Base-by-base conservation (phyloP, 2,329 filamentous ascomycete genomes). In the Claviceps maximensis region DNA sequence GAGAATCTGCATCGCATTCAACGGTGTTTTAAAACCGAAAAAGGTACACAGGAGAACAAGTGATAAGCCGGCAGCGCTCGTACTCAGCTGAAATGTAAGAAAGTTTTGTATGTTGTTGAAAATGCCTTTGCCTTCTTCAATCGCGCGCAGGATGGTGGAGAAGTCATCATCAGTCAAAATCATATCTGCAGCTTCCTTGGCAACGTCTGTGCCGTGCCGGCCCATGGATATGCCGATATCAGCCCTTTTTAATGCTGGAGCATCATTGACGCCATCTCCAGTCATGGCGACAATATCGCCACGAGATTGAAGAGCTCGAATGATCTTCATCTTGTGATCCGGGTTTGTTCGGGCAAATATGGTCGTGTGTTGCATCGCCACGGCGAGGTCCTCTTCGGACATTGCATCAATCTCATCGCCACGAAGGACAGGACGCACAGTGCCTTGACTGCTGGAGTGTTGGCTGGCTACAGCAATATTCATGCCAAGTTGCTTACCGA, bases 81-180 rank as follows among this genome's bases (percentile, higher is more conserved):
- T 98, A 69, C 90, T 96, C 54, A 98, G 79, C 72, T 98, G 94
- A 71, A 98, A 98, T 0, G 93, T 97, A 58, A 98, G 78, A 71
- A 98, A 98, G 69, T 98, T 98, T 66, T 98, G 93, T 59, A 98
- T 97, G 68, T 98, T 98, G 78, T 93, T 95, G 71, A 98, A 98
- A 60, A 98, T 98, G 53, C 90, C 93, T 69, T 98, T 98, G 69
- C 93, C 94, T 72, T 98, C 93, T 68, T 98, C 93, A 57, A 98
- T 98, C 31, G 93, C 93, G 55, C 84, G 87, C 12, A 98, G 77
- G 57, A 98, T 98, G 5, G 88, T 93, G 0, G 86, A 87, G 66
- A 94, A 93, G 68, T 93, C 86, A 66, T 94, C 88, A 60, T 93
- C 87, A 0, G 87, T 93, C 51, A 94, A 72, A 58, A 94, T 91